These are phyloP conservation scores for Botrytis fragariae DNA, from an alignment of 2,329 filamentous ascomycete species.

Conservation along the genomic window DNA sequence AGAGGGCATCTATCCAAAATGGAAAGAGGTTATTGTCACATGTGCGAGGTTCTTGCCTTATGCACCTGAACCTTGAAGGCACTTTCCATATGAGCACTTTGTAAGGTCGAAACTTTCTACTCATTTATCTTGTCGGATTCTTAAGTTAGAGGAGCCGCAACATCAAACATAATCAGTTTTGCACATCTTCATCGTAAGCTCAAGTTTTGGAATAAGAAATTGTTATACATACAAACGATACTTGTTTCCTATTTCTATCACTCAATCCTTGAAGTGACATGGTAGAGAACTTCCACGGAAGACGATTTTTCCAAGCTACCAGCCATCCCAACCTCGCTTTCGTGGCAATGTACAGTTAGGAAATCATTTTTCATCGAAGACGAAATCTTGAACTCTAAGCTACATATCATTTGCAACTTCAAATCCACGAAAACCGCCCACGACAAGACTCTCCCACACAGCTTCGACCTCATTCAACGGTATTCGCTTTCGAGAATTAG, in stretches of 20 bases:
- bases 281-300: background rate
- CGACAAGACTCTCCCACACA: background rate
- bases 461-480: background rate
- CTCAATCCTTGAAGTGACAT: background rate
- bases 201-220: background rate
- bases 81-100: background rate
- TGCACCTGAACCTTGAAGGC: background rate
- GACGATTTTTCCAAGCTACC: background rate
- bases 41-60: background rate
- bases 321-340: background rate
- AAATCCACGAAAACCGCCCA: background rate
- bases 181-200: background rate
- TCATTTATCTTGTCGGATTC: background rate
- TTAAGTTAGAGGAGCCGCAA: background rate
- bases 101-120: background rate
- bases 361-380: background rate
- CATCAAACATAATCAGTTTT: background rate
- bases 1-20: background rate
- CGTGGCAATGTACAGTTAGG: background rate
- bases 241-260: background rate
- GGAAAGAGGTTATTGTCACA: background rate
- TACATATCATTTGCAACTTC: background rate
- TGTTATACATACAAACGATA: background rate
- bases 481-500: background rate
- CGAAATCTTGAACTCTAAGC: background rate